Conservation (phyloP, 441 rosid genomes). For the Syzygium malaccense region DNA sequence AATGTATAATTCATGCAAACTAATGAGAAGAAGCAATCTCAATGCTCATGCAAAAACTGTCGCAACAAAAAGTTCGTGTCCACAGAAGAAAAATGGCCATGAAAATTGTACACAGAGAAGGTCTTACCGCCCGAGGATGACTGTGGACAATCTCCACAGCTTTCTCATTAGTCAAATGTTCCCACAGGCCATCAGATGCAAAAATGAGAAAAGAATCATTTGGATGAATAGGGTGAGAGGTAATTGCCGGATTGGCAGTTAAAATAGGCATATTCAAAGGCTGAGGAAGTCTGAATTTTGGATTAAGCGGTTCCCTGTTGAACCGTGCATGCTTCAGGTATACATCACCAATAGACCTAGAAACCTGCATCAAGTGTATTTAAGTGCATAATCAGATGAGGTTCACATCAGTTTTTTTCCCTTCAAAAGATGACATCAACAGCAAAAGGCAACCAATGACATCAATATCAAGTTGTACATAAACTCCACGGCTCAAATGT, state of each 20-base stretch:
- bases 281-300: slow-evolving; percentile 71
- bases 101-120: not conserved
- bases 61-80: not conserved
- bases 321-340: slow-evolving; percentile 65
- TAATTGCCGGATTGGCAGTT: slow-evolving; percentile 61
- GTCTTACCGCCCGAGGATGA: slow-evolving; percentile 69
- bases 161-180: slow-evolving; percentile 73
- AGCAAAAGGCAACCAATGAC: not conserved
- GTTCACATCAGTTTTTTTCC: not conserved
- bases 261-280: slow-evolving; percentile 69
- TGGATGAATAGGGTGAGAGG: slow-evolving; percentile 61
- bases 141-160: slow-evolving; percentile 83
- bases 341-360: slow-evolving; percentile 77
- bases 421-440: not conserved
- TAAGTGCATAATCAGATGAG: not conserved
- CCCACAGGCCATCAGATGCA: slow-evolving; percentile 99
- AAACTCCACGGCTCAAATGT: not conserved
- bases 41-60: not conserved
- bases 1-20: not conserved
- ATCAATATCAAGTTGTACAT: not conserved
- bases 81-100: not conserved
- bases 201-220: slow-evolving; percentile 81
- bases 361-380: slow-evolving; percentile 47
- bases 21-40: not conserved
- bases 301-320: slow-evolving; percentile 54